These are phyloP conservation scores for Kazachstania bromeliacearum DNA, from an alignment of 805 yeast species.

Conservation along the genomic window DNA sequence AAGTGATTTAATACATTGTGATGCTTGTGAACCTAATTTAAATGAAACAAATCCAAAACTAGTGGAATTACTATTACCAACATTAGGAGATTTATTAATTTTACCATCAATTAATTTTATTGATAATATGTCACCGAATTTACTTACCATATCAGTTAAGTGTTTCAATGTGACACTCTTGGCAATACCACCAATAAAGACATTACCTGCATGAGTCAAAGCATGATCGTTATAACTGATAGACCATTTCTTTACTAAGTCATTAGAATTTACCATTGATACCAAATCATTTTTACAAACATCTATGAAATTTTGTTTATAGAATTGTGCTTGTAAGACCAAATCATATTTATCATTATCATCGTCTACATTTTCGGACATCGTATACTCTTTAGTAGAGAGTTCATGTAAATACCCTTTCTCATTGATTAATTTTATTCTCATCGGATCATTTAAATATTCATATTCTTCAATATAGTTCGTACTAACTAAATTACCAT, in stretches of 20 bases:
- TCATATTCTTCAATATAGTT: conserved; percentile 24
- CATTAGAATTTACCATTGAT: neutral
- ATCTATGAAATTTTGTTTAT: conserved; percentile 5
- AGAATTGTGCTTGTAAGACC: conserved; percentile 23
- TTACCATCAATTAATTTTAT: conserved; percentile 39
- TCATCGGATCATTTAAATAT: conserved; percentile 17
- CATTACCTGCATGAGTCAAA: conserved; percentile 46
- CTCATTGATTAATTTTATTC: conserved; percentile 16
- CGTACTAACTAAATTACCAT: conserved; percentile 17
- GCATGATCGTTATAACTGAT: conserved; percentile 23
- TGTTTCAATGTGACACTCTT: conserved; percentile 32
- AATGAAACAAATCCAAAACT: conserved; percentile 66
- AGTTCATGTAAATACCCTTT: conserved; percentile 20
- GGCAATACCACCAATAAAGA: conserved; percentile 44
- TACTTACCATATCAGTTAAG: conserved; percentile 30
- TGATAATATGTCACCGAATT: conserved; percentile 36
- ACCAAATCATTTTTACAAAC: conserved; percentile 6
- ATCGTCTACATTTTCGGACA: conserved; percentile 7
- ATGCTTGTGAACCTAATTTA: conserved; percentile 47
- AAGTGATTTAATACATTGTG: conserved; percentile 47
- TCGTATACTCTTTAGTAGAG: conserved; percentile 15
- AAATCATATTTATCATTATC: conserved; percentile 12
- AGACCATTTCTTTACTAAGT: conserved; percentile 18
- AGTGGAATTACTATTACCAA: conserved; percentile 30
- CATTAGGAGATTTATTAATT: conserved; percentile 19